Conservation (phyloP, 768 basidiomycete genomes). For the Gelatoporia subvermispora region DNA sequence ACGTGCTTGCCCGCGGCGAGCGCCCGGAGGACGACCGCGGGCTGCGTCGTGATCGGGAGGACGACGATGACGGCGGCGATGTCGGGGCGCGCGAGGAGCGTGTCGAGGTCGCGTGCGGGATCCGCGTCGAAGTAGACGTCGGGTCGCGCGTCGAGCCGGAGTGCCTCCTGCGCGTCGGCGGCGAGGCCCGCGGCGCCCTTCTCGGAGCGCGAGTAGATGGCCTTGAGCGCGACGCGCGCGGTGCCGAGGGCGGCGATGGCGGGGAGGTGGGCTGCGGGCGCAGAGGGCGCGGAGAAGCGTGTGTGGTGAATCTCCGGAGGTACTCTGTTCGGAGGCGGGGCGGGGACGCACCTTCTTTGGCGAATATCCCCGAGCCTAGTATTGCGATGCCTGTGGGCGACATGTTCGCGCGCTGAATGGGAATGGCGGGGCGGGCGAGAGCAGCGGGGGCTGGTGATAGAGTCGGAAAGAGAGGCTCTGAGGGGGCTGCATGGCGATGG, state of each 20-base stretch:
- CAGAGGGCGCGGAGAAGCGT: background rate
- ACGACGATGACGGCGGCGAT: slow-evolving; percentile 70
- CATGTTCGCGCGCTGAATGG: slow-evolving; percentile 26
- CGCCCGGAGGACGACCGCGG: slow-evolving; percentile 56
- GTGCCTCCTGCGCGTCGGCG: slow-evolving; percentile 34
- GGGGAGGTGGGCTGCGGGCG: slow-evolving; percentile 65
- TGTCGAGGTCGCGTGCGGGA: slow-evolving; percentile 42
- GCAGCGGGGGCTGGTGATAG: background rate
- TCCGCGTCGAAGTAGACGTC: slow-evolving; percentile 52
- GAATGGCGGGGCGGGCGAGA: background rate
- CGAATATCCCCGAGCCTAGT: slow-evolving; percentile 78
- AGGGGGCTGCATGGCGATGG: background rate
- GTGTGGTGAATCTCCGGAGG: slow-evolving; percentile 17
- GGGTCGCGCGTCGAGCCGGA: slow-evolving; percentile 38
- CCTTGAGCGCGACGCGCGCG: slow-evolving; percentile 47
- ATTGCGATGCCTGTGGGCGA: slow-evolving; percentile 58
- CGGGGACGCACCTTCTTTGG: slow-evolving; percentile 55
- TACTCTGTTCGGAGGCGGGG: slow-evolving; percentile 4
- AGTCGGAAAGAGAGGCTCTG: background rate
- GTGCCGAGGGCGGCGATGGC: slow-evolving; percentile 53
- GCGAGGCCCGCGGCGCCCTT: slow-evolving; percentile 54
- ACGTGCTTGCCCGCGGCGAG: slow-evolving; percentile 82
- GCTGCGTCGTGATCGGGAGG: slow-evolving; percentile 74
- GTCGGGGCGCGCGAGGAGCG: slow-evolving; percentile 62
- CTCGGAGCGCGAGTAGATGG: slow-evolving; percentile 77